Percentiles rank a stretch among this genome's conserved stretches.
Evolutionary conservation across 345 rosid species (phyloP).

Genomic region (Geranium brycei): DNA sequence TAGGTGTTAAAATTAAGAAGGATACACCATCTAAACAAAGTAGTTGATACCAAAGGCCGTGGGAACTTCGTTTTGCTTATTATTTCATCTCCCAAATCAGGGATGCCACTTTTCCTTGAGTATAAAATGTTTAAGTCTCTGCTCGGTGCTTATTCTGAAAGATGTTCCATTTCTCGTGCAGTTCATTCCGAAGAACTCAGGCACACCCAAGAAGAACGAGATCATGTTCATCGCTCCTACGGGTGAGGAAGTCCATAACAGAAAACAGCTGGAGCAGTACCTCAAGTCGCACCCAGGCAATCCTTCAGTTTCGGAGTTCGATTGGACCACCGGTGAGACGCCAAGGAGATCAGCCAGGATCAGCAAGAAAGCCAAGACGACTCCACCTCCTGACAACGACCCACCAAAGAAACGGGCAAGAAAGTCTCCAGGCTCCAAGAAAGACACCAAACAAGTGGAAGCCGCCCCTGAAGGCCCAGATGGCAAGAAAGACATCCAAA

Average conservation of each 20-base stretch:
- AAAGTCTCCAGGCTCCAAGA: slow-evolving; percentile 37
- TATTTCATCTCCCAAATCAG: too few relatives aligned
- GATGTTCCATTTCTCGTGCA: slow-evolving; percentile 9
- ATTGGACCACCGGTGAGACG: slow-evolving; percentile 73
- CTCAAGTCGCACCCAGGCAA: slow-evolving; percentile 60
- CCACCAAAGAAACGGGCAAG: slow-evolving; percentile 58
- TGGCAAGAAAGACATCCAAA: slow-evolving; percentile 22
- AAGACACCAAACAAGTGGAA: slow-evolving; percentile 24
- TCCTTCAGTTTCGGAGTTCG: slow-evolving; percentile 48
- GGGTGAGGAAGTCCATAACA: slow-evolving; percentile 55
- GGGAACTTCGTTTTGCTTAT: background rate
- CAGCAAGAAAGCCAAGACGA: slow-evolving; percentile 54
- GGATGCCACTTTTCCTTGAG: background rate
- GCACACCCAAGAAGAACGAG: slow-evolving; percentile 54
- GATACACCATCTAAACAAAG: background rate
- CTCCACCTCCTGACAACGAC: slow-evolving; percentile 57
- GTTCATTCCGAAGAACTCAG: slow-evolving; percentile 44
- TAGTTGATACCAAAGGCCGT: background rate
- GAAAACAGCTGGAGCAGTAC: slow-evolving; percentile 64
- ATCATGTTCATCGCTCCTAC: slow-evolving; percentile 64
- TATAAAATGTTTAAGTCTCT: background rate
- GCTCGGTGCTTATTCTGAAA: background rate
- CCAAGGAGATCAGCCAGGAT: slow-evolving; percentile 81
- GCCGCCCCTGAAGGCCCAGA: slow-evolving; percentile 16
- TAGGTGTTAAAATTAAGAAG: background rate